Percentiles rank a stretch among this genome's conserved stretches.
These are phyloP conservation scores for Globisporangium mamillatum DNA, from an alignment of 352 stramenopile genomes.

Conservation along the genomic window DNA sequence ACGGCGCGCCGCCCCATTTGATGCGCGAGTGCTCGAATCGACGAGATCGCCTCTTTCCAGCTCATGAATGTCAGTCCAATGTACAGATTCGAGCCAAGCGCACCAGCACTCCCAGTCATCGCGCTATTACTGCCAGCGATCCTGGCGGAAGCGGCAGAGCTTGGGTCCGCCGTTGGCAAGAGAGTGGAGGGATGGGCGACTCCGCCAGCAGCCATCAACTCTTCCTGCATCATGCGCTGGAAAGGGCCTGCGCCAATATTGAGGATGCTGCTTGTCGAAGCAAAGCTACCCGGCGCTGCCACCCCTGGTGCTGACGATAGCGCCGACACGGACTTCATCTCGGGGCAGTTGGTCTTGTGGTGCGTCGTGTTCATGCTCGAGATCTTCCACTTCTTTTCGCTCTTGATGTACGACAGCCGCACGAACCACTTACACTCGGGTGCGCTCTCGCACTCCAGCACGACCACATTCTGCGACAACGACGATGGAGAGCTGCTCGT, in stretches of 20 bases:
- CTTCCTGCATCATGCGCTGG: slow-evolving; percentile 35
- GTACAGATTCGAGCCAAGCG: slow-evolving; percentile 34
- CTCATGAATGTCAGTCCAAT: slow-evolving; percentile 41
- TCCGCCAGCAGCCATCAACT: slow-evolving; percentile 8
- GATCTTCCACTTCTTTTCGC: slow-evolving; percentile 70
- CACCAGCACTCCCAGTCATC: slow-evolving; percentile 1
- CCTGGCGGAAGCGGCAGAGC: neutral
- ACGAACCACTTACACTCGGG: slow-evolving; percentile 78
- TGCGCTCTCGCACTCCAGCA: slow-evolving; percentile 63
- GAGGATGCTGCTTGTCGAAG: neutral
- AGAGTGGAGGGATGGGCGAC: slow-evolving; percentile 4
- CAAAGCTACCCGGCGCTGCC: neutral
- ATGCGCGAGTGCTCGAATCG: slow-evolving; percentile 48
- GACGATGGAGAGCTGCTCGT: neutral
- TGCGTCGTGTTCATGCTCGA: slow-evolving; percentile 67
- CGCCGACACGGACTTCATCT: slow-evolving; percentile 10
- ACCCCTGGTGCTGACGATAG: neutral
- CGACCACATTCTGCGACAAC: slow-evolving; percentile 33
- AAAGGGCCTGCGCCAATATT: slow-evolving; percentile 20
- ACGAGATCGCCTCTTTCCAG: slow-evolving; percentile 60
- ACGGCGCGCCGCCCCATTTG: slow-evolving; percentile 57
- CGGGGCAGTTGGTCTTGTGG: slow-evolving; percentile 55
- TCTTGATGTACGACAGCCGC: slow-evolving; percentile 56
- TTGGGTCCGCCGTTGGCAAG: slow-evolving; percentile 3
- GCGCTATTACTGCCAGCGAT: neutral